Percentiles rank a stretch among this genome's conserved stretches.
Evolutionary conservation across 2,329 filamentous ascomycete species (phyloP).

Genomic region (Paradendryphiella salina): DNA sequence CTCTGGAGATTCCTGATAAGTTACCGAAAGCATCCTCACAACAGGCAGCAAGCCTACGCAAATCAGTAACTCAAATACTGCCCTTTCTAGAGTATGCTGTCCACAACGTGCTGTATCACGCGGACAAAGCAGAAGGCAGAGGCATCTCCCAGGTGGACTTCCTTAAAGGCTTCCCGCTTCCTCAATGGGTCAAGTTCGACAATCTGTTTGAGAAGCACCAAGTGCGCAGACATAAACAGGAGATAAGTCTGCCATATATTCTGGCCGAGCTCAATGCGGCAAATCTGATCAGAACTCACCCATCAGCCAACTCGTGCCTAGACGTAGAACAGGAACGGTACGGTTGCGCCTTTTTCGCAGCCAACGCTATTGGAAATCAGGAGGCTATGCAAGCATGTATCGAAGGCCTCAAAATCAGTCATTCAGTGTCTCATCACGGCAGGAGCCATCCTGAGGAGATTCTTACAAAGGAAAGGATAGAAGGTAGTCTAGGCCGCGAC

Average conservation of each 20-base stretch:
- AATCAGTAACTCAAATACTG: too few relatives aligned
- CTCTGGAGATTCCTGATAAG: too few relatives aligned
- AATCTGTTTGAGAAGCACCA: conserved; percentile 43
- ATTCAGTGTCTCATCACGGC: background rate
- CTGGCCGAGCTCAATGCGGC: conserved; percentile 27
- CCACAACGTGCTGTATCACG: conserved; percentile 49
- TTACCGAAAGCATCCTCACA: too few relatives aligned
- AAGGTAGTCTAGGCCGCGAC: background rate
- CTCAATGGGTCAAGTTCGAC: conserved; percentile 36
- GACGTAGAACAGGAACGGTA: conserved; percentile 39
- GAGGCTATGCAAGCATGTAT: background rate
- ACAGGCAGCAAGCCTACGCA: too few relatives aligned
- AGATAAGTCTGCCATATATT: conserved; percentile 23
- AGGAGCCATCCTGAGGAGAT: background rate
- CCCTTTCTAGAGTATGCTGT: too few relatives aligned
- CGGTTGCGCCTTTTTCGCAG: conserved; percentile 44
- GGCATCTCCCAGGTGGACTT: conserved; percentile 25
- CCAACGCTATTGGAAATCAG: conserved; percentile 9
- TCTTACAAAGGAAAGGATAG: background rate
- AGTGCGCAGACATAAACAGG: conserved; percentile 18
- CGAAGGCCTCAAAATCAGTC: background rate
- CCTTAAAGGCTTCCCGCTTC: conserved; percentile 29
- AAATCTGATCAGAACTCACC: conserved; percentile 36
- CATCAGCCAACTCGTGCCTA: conserved; percentile 20
- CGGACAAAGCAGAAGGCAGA: conserved; percentile 42